Evolutionary conservation across 1,284 basidiomycete species (phyloP).

Genomic region (Leccinum subfulvum): DNA sequence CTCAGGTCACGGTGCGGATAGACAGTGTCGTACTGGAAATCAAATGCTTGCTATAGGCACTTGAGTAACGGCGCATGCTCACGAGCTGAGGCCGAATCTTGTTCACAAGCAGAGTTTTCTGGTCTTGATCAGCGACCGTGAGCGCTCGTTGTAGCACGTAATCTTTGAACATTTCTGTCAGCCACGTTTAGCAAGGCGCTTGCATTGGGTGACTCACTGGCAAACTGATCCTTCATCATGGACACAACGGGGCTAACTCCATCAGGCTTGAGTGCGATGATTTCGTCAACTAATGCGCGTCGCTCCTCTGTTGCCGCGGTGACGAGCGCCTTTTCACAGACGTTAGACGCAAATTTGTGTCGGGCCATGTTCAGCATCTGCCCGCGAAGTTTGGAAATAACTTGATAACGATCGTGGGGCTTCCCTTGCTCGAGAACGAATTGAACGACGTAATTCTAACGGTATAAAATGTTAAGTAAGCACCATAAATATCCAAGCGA

Average conservation of each 20-base stretch:
- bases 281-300: slow-evolving; percentile 75
- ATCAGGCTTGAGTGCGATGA: slow-evolving; percentile 66
- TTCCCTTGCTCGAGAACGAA: slow-evolving; percentile 86
- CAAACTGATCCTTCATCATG: slow-evolving; percentile 92
- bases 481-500: background rate
- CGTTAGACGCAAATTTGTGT: slow-evolving; percentile 97
- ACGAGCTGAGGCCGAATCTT: slow-evolving; percentile 67
- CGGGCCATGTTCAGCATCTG: slow-evolving; percentile 78
- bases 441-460: slow-evolving; percentile 92
- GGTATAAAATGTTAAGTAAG: slow-evolving; percentile 7
- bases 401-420: slow-evolving; percentile 64
- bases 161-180: slow-evolving; percentile 43
- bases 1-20: background rate
- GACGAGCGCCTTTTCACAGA: slow-evolving; percentile 89
- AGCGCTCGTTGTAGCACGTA: slow-evolving; percentile 82
- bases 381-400: slow-evolving; percentile 75
- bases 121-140: slow-evolving; percentile 67
- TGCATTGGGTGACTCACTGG: slow-evolving; percentile 55
- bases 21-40: slow-evolving; percentile 59
- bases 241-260: slow-evolving; percentile 62
- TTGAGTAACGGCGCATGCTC: slow-evolving; percentile 69
- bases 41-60: slow-evolving; percentile 76
- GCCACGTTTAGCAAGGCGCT: slow-evolving; percentile 1
- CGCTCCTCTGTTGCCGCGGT: slow-evolving; percentile 65
- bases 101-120: slow-evolving; percentile 62